Evolutionary conservation across 352 stramenopile genomes (phyloP).

Genomic region (Salisapilia sapeloensis): DNA sequence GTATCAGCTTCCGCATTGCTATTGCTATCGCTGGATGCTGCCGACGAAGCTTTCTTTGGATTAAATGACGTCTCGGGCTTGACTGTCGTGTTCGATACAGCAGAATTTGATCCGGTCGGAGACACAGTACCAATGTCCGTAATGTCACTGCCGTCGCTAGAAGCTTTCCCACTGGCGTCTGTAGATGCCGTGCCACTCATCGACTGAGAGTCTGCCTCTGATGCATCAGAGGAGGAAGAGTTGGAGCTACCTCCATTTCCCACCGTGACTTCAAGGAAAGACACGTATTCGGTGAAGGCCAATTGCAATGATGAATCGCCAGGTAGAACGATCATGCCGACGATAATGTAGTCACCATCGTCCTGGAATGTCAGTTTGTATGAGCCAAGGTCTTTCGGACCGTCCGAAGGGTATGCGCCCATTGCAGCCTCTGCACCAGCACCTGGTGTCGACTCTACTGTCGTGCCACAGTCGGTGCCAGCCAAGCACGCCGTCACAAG

Average conservation of each 20-base stretch:
- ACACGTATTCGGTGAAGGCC: slow-evolving; percentile 37
- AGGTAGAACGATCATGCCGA: slow-evolving; percentile 39
- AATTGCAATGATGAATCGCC: slow-evolving; percentile 20
- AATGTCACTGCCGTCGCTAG: not conserved
- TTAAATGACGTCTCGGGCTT: no score
- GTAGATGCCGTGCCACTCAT: not conserved
- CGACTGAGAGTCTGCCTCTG: not conserved
- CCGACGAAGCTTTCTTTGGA: no score
- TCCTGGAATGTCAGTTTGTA: slow-evolving; percentile 30
- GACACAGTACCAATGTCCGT: not conserved
- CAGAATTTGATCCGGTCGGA: not conserved
- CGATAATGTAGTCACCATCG: slow-evolving; percentile 37
- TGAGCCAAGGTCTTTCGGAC: slow-evolving; percentile 22
- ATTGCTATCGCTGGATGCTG: no score
- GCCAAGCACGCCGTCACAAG: slow-evolving; percentile 36
- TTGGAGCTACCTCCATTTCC: slow-evolving; percentile 11
- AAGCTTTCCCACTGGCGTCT: no score
- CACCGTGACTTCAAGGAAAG: slow-evolving; percentile 49
- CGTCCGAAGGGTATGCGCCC: slow-evolving; percentile 21
- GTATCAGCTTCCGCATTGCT: no score
- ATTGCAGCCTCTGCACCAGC: slow-evolving; percentile 12
- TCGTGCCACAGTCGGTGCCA: slow-evolving; percentile 42
- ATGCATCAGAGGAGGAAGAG: slow-evolving; percentile 4
- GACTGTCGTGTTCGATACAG: no score
- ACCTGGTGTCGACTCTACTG: slow-evolving; percentile 16